A percentile compares a stretch with the other conserved stretches of the same genome.
Conservation (phyloP, 75 land plant genomes). For the Isoetes taiwanensis region DNA sequence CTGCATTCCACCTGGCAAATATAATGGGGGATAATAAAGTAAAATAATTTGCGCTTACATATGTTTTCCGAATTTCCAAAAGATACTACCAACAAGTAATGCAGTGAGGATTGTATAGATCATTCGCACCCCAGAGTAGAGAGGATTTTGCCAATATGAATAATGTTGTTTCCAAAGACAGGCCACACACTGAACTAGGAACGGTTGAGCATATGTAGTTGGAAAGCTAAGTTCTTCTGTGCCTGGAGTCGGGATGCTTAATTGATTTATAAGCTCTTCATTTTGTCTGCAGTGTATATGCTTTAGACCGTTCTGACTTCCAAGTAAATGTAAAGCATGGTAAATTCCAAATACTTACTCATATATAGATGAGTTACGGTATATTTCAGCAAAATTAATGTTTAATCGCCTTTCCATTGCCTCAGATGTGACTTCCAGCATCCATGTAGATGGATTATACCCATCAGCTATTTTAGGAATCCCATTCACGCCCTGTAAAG, state of each 20-base stretch:
- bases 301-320: background rate
- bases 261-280: background rate
- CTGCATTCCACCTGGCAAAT: no score
- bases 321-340: background rate
- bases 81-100: no score
- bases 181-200: background rate
- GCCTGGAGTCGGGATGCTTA: background rate
- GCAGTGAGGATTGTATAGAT: no score
- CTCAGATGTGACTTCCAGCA: slow-evolving; percentile 1
- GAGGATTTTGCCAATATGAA: background rate
- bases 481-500: background rate
- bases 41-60: no score
- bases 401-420: background rate
- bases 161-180: slow-evolving; percentile 5
- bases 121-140: background rate
- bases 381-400: slow-evolving; percentile 1
- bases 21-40: no score
- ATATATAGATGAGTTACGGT: background rate
- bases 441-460: slow-evolving; percentile 3
- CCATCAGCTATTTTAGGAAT: background rate
- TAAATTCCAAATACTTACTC: background rate
- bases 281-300: background rate
- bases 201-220: background rate
- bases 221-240: background rate
- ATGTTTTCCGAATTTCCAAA: no score